phyloP scores from a whole-genome alignment of 2,329 filamentous ascomycete species.

The Pleomassaria siparia region DNA sequence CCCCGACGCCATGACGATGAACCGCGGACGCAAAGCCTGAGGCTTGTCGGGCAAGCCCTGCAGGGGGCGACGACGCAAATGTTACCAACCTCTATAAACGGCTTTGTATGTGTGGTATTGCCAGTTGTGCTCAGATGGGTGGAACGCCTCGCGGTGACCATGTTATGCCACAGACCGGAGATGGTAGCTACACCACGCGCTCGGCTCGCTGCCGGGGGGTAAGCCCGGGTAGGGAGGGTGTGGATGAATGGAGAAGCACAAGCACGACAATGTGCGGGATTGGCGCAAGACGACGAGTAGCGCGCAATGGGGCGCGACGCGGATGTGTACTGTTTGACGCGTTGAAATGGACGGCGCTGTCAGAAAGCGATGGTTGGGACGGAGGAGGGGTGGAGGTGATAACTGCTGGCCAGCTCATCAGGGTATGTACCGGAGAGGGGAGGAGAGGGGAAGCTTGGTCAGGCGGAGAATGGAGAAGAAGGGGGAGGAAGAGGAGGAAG shows the following conservation, averaged over 20 bases:
- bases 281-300: too few species aligned
- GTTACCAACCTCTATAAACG: constrained; percentile 32
- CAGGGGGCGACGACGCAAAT: constrained; percentile 22
- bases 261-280: too few species aligned
- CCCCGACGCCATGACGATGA: constrained; percentile 35
- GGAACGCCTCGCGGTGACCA: not conserved
- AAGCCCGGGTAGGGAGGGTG: not conserved
- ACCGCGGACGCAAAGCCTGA: constrained; percentile 20
- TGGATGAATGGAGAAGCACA: not conserved
- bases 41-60: constrained; percentile 28
- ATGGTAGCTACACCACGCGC: not conserved
- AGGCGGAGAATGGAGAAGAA: not conserved
- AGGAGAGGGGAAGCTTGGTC: not conserved
- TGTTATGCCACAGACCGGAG: not conserved
- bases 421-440: not conserved
- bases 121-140: not conserved
- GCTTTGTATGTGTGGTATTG: constrained; percentile 1
- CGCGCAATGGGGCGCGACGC: not conserved
- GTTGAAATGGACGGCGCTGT: not conserved
- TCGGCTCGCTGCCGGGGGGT: not conserved
- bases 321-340: not conserved
- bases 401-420: not conserved
- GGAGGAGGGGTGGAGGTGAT: not conserved
- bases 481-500: not conserved
- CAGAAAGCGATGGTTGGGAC: not conserved